Evolutionary conservation across 805 yeast genomes (phyloP).

Genomic region (Wickerhamomyces chaumierensis): DNA sequence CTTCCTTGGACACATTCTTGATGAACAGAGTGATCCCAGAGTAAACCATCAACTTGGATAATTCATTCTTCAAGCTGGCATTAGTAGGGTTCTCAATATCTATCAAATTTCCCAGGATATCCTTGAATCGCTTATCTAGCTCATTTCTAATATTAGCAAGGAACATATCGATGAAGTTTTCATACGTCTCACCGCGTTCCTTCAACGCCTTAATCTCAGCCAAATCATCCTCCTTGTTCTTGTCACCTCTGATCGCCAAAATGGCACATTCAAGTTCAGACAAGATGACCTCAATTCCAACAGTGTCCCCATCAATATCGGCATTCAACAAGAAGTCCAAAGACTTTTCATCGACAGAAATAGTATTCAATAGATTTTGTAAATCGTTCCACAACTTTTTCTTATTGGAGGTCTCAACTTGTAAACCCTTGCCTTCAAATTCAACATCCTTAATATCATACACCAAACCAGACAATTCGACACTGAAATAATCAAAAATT

Average conservation of each 20-base stretch:
- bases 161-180: constrained; percentile 41
- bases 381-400: constrained; percentile 64
- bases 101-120: constrained; percentile 20
- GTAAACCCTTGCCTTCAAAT: constrained; percentile 67
- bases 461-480: constrained; percentile 51
- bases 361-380: constrained; percentile 56
- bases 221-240: constrained; percentile 27
- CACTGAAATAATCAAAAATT: constrained; percentile 41
- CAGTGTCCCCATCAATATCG: constrained; percentile 35
- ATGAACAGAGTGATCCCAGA: constrained; percentile 45
- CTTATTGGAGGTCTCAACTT: constrained; percentile 73
- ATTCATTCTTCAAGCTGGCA: constrained; percentile 2
- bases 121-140: constrained; percentile 31
- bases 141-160: constrained; percentile 32
- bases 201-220: constrained; percentile 62
- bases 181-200: constrained; percentile 54
- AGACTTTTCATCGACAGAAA: constrained; percentile 49
- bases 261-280: constrained; percentile 52
- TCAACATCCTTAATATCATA: constrained; percentile 66
- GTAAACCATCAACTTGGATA: constrained; percentile 31
- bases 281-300: constrained; percentile 45
- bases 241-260: constrained; percentile 44
- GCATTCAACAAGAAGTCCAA: constrained; percentile 34
- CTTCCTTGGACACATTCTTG: constrained; percentile 40
- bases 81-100: constrained; percentile 4